Base-by-base conservation (phyloP, 129 eudicot genomes). In the Lactuca saligna region DNA sequence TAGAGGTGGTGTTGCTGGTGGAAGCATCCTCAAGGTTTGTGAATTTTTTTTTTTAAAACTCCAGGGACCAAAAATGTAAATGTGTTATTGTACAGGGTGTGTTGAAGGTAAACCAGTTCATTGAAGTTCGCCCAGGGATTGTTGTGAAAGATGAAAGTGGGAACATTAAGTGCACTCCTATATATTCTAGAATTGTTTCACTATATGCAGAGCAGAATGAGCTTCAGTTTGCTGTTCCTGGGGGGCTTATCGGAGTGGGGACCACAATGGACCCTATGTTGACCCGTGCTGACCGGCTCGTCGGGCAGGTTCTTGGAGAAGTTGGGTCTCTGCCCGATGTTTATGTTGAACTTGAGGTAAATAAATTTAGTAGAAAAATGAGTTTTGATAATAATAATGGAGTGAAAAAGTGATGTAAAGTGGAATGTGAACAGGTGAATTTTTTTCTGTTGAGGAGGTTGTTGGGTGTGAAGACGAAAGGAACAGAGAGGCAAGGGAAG, bases 241-340 rank as follows among this genome's bases (percentile, higher is more conserved):
- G 98, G 64, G 98, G 98, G 39, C 95, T 93, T 37, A 93, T 93
- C 64, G 98, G 98, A 17, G 98, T 93, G 57, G 98, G 98, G 37
- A 93, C 98, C 41, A 93, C 98, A 20, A 93, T 93, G 98, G 98
- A 93, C 71, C 97, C 98, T 51, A 93, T 90, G 56, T 81, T 93
- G 63, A 93, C 98, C 4, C 98, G 98, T 82, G 98, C 98, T 82
- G 98, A 93, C 76, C 81, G 98, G 57, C 67, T 93, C 70, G 98
- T 93, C 12, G 98, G 98, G 8, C 98, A 93, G 84, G 98, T 93
- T 72, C 97, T 93, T 50, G 98, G 98, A 32, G 98, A 93, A 75
- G 98, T 93, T 16, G 98, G 98, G 25, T 89, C 98, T 42, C 95
- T 93, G 61, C 98, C 98, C 7, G 96, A 93, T 72, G 95, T 93